These are phyloP conservation scores for Excoecaria agallocha DNA, from an alignment of 345 rosid species.

Conservation along the genomic window DNA sequence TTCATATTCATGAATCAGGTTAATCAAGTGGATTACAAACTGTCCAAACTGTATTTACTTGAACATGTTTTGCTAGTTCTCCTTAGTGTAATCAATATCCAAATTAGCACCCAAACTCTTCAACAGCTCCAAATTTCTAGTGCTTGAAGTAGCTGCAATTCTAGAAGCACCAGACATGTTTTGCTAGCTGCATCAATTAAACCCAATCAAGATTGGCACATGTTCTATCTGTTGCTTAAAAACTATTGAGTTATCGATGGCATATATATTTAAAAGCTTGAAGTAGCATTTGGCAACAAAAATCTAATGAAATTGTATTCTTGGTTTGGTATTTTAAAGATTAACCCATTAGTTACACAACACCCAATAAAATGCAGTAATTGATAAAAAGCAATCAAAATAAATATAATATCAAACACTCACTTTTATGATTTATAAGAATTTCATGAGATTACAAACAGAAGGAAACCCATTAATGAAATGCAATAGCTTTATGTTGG, in stretches of 20 bases:
- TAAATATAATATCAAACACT: no score
- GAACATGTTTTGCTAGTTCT: no score
- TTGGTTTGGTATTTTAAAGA: neutral
- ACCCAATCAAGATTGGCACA: neutral
- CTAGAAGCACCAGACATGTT: slow-evolving; percentile 85
- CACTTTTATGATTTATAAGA: no score
- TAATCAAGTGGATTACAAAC: no score
- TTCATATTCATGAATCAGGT: no score
- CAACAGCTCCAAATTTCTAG: no score
- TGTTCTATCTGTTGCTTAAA: neutral
- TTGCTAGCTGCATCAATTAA: slow-evolving; percentile 55
- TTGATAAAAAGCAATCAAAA: neutral
- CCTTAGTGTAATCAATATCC: no score
- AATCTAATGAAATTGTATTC: neutral
- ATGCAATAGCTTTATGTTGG: neutral
- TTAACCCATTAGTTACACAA: neutral
- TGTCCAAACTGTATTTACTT: no score
- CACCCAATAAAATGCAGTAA: neutral
- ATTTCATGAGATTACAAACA: no score
- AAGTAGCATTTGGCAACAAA: neutral
- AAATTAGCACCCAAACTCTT: no score
- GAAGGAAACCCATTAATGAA: neutral
- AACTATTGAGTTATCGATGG: neutral
- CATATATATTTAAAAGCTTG: neutral
- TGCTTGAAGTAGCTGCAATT: slow-evolving; percentile 85